phyloP scores from a whole-genome alignment of 805 yeast genomes.

The Wickerhamomyces queroliae region DNA sequence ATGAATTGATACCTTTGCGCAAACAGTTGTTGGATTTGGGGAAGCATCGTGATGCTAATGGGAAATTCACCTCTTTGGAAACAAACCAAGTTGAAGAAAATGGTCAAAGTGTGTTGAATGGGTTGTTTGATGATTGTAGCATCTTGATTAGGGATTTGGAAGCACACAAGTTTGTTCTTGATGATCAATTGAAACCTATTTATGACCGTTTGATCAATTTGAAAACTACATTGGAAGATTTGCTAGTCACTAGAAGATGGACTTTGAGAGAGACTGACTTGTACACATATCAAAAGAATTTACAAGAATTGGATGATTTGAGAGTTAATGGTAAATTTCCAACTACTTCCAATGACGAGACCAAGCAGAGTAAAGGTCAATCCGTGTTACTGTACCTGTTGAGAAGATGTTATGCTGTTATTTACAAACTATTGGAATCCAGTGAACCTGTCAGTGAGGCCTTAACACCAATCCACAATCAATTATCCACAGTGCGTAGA shows the following conservation, averaged over 20 bases:
- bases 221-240: slow-evolving; percentile 71
- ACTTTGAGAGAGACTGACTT: slow-evolving; percentile 94
- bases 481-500: slow-evolving; percentile 83
- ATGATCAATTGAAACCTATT: slow-evolving; percentile 47
- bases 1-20: slow-evolving; percentile 28
- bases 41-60: slow-evolving; percentile 46
- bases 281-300: slow-evolving; percentile 69
- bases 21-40: slow-evolving; percentile 38
- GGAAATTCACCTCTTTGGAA: slow-evolving; percentile 40
- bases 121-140: slow-evolving; percentile 79
- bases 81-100: slow-evolving; percentile 26
- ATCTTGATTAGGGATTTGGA: slow-evolving; percentile 65
- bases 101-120: slow-evolving; percentile 53
- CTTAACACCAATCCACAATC: slow-evolving; percentile 89
- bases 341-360: slow-evolving; percentile 12
- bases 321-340: slow-evolving; percentile 60
- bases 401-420: slow-evolving; percentile 86
- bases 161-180: slow-evolving; percentile 36
- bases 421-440: slow-evolving; percentile 83
- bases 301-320: slow-evolving; percentile 68
- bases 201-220: slow-evolving; percentile 60
- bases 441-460: slow-evolving; percentile 96
- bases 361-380: slow-evolving; percentile 43
- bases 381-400: slow-evolving; percentile 65
- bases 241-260: slow-evolving; percentile 93